These are phyloP conservation scores for Cordyceps farinosa DNA, from an alignment of 2,329 filamentous ascomycete genomes.

Conservation along the genomic window DNA sequence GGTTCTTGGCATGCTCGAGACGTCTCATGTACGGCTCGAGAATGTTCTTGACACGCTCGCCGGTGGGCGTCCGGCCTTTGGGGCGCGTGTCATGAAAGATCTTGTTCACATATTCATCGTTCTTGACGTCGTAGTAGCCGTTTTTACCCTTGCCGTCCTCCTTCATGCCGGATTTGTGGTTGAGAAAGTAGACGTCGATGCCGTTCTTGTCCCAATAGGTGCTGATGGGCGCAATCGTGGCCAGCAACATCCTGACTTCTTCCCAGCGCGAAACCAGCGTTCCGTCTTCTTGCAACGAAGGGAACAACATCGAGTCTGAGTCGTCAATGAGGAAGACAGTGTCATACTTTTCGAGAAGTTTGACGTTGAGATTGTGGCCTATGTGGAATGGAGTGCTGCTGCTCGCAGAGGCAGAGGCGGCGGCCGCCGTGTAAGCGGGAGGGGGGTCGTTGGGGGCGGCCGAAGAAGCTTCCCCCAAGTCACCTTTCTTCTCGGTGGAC, in stretches of 20 bases:
- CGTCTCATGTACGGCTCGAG: slow-evolving; percentile 64
- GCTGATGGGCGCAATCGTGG: slow-evolving; percentile 72
- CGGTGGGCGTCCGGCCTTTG: slow-evolving; percentile 68
- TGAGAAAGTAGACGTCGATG: slow-evolving; percentile 89
- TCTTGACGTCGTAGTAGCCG: slow-evolving; percentile 63
- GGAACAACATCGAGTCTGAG: slow-evolving; percentile 81
- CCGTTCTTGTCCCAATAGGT: no score
- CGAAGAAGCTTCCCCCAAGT: neutral
- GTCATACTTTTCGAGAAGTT: slow-evolving; percentile 76
- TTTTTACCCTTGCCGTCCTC: slow-evolving; percentile 37
- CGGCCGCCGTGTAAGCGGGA: slow-evolving; percentile 32
- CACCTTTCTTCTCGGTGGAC: neutral
- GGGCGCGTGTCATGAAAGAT: slow-evolving; percentile 71
- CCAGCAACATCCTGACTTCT: slow-evolving; percentile 68
- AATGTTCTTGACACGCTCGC: slow-evolving; percentile 66
- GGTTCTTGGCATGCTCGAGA: slow-evolving; percentile 35
- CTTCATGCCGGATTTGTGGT: slow-evolving; percentile 46
- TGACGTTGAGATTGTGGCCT: slow-evolving; percentile 62
- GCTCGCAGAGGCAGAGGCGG: slow-evolving; percentile 3
- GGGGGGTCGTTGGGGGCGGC: slow-evolving; percentile 30
- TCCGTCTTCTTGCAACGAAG: no score
- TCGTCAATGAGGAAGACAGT: slow-evolving; percentile 91
- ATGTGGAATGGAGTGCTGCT: no score
- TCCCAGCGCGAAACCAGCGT: no score
- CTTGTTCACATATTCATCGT: slow-evolving; percentile 53